phyloP scores from a whole-genome alignment of 2,329 filamentous ascomycete genomes.

The Calonectria hawksworthii region DNA sequence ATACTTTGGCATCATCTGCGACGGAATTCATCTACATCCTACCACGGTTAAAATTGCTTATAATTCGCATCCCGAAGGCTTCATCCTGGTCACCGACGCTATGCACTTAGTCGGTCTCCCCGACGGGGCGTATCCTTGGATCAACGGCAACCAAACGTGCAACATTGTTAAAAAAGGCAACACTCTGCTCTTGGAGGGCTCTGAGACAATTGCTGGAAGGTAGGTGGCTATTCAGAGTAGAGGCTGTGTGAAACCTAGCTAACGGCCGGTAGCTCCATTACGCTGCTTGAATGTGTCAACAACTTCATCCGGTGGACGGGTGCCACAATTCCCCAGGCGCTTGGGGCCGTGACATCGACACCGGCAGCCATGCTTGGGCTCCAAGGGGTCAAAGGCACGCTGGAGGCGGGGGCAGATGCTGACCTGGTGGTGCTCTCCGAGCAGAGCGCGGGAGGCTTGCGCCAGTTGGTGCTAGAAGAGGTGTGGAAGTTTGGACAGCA shows the following conservation, averaged over 20 bases:
- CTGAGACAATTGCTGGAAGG: constrained; percentile 84
- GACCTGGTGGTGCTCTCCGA: constrained; percentile 79
- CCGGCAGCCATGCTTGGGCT: constrained; percentile 84
- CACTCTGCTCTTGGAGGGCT: constrained; percentile 82
- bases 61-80: constrained; percentile 85
- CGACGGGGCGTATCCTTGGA: constrained; percentile 89
- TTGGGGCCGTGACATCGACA: constrained; percentile 81
- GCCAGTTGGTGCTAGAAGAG: constrained; percentile 75
- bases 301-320: constrained; percentile 86
- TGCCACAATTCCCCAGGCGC: constrained; percentile 74
- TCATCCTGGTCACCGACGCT: constrained; percentile 92
- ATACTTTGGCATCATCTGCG: constrained; percentile 90
- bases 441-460: constrained; percentile 57
- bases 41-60: constrained; percentile 92
- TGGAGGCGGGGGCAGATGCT: constrained; percentile 75
- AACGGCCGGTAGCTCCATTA: constrained; percentile 67
- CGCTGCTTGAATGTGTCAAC: constrained; percentile 84
- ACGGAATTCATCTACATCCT: constrained; percentile 91
- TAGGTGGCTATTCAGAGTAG: constrained; percentile 52
- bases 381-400: constrained; percentile 74
- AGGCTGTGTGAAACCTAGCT: not conserved
- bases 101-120: constrained; percentile 89
- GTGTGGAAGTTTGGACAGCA: constrained; percentile 83
- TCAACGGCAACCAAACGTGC: constrained; percentile 74
- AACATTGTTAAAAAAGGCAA: constrained; percentile 79